Base-by-base conservation (phyloP, 2,329 filamentous ascomycete species). In the Ophidiomyces ophidiicola region DNA sequence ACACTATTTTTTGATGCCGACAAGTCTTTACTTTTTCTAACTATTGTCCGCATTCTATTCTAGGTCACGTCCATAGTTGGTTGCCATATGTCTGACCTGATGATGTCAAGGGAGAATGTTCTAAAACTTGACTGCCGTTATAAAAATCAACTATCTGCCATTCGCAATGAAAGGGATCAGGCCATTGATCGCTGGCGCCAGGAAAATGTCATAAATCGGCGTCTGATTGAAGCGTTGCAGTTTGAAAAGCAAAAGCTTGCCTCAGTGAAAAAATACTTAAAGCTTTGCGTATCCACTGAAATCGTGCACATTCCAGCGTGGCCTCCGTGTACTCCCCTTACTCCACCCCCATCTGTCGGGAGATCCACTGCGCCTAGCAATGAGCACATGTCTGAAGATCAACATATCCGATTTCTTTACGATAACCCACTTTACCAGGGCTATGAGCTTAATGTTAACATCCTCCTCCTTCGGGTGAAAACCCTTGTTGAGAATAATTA, bases 381-480 rank as follows among this genome's bases (percentile, higher is more conserved):
- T 3, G 37, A 39, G 11, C 5, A 35, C 23, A 21, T 21, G 15
- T 21, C 3, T 6, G 14, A 18, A 28, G 37, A 39, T n/a, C 15
- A 11, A 3, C 29, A 15, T 12, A 14, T 19, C 20, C n/a, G 21
- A n/a, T 41, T 30, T 18, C 33, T 41, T 14, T 41, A 41, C 28
- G 32, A 41, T n/a, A 41, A 41, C 21, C 39, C 33, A 12, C 39
- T 35, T n/a, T 35, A 41, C 11, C 32, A 35, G 11, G 39, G 39
- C 24, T 36, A 36, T 18, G 39, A 41, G 20, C 32, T 41, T 11
- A 35, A 36, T 19, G 23, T 41, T 32, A 35, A 36, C 26, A 30
- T 36, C 10, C 31, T 41, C 24, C 17, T 36, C 24, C 14, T 36
- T 2, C 32, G 39, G 12, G 14, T 36, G 2, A 17, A 17, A 36